phyloP scores from a whole-genome alignment of 2,329 filamentous ascomycete genomes.

The Fusarium ramigenum region DNA sequence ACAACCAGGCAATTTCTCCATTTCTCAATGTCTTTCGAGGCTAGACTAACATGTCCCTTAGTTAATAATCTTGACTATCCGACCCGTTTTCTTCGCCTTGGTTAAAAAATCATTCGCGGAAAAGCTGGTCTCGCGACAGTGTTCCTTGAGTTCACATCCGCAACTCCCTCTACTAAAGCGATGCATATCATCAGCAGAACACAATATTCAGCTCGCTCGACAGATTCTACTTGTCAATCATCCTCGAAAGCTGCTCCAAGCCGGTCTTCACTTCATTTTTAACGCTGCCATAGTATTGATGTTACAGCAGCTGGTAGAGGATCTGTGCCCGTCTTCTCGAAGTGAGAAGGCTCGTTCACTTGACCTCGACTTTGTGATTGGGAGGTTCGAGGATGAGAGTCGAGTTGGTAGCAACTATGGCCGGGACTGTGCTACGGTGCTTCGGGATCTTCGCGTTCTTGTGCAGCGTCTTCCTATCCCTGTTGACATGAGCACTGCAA shows the following conservation, averaged over 20 bases:
- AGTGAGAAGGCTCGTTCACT: slow-evolving; percentile 35
- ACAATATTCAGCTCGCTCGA: slow-evolving; percentile 56
- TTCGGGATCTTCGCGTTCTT: slow-evolving; percentile 51
- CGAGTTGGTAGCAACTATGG: slow-evolving; percentile 51
- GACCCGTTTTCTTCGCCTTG: slow-evolving; percentile 58
- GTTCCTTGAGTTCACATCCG: slow-evolving; percentile 35
- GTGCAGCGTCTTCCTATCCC: slow-evolving; percentile 48
- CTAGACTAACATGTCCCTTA: slow-evolving; percentile 1
- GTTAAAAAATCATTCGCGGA: slow-evolving; percentile 59
- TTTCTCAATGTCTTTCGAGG: not conserved
- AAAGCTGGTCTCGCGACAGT: slow-evolving; percentile 46
- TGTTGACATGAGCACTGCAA: slow-evolving; percentile 5
- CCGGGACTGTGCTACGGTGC: slow-evolving; percentile 50
- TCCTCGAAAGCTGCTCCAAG: slow-evolving; percentile 54
- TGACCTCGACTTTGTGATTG: slow-evolving; percentile 53
- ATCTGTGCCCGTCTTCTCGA: slow-evolving; percentile 41
- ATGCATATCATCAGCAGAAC: slow-evolving; percentile 56
- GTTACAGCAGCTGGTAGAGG: slow-evolving; percentile 55
- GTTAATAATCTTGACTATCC: slow-evolving; percentile 59
- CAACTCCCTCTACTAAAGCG: slow-evolving; percentile 47
- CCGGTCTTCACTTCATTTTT: slow-evolving; percentile 60
- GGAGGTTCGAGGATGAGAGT: slow-evolving; percentile 53
- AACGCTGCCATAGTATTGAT: slow-evolving; percentile 60
- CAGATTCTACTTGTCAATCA: slow-evolving; percentile 50
- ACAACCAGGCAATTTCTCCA: slow-evolving; percentile 50